Evolutionary conservation across 371 early-diverging fungal species (phyloP), one percentile per base, ranked within the genome.

Genomic region (Chytridium lagenaria): DNA sequence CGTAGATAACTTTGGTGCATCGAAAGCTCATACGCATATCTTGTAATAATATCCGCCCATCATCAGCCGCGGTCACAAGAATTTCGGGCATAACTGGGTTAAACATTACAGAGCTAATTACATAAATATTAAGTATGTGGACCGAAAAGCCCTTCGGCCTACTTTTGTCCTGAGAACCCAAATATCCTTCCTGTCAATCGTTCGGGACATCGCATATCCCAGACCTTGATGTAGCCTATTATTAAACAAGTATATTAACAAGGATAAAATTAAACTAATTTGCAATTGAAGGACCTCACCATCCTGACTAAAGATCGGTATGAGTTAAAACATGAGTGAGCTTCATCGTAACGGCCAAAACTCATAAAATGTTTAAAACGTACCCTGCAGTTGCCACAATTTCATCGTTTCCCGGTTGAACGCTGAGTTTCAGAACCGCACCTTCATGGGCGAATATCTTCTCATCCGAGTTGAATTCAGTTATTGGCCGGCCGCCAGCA

Each of bases 371-470:
- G 37, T n/a, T 28, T 36, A 16, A 50, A 37, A 15, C 44, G 19
- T 5, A 61, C 61, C 61, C 79, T 26, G 78, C 72, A 2, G 81
- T 75, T n/a, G 77, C 55, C 30, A 78, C 66, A 1, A 81, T 30
- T n/a, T 70, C 40, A 37, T 77, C 77, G 33, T 70, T 71, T 2
- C 51, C 36, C 5, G 81, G 78, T n/a, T 70, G 55, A 16, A 73
- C 50, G 44, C 79, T 72, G 16, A 81, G 26, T 44, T 75, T 78
- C 39, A 81, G 33, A 37, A 68, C 74, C 15, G 75, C 79, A 0
- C 59, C 69, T 12, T 78, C 69, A 50, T 81, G 79, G 16, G 75
- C 78, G 5, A 40, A 12, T 7, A 71, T 59, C 37, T 39, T 40
- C n/a, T 22, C 30, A 22, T 44, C 50, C 31, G 71, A 59, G 23